Conservation (phyloP, 2,329 filamentous ascomycete genomes). For the Colletotrichum aenigma region DNA sequence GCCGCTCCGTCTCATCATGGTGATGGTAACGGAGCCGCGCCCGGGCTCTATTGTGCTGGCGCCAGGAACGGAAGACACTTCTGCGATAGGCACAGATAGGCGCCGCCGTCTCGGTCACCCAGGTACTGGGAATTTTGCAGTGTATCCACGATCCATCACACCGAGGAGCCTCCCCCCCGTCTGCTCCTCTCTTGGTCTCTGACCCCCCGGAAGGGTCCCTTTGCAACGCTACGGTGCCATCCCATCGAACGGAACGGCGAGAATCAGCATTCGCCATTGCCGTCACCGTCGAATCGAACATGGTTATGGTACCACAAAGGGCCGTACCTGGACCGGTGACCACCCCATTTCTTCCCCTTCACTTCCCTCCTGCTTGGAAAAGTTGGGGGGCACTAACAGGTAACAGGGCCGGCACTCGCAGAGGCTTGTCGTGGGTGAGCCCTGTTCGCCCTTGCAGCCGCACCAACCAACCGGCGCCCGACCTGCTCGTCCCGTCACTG, state of each 20-base stretch:
- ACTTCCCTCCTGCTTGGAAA: conserved; percentile 4
- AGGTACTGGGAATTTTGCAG: not conserved
- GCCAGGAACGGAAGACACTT: not conserved
- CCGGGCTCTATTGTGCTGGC: not conserved
- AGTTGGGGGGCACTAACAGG: not conserved
- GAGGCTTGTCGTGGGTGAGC: conserved; percentile 7
- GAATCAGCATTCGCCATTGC: not conserved
- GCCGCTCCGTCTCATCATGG: not conserved
- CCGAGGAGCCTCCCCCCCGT: not conserved
- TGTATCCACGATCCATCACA: not conserved
- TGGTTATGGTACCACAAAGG: not conserved
- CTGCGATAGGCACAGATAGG: not conserved
- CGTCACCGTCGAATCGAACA: not conserved
- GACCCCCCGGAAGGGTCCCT: not conserved
- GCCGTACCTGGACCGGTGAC: not conserved
- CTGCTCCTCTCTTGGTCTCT: not conserved
- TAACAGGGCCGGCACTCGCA: conserved; percentile 11
- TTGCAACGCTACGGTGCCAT: not conserved
- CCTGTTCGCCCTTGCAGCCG: conserved; percentile 3
- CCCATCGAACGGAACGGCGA: not conserved
- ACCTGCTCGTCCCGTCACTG: conserved; percentile 9
- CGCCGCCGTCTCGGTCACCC: not conserved
- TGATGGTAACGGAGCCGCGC: not conserved
- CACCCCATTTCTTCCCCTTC: not conserved
- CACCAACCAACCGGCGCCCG: conserved; percentile 12